Percentiles rank a stretch among this genome's conserved stretches.
These are phyloP conservation scores for Astrothelium macrocarpum DNA, from an alignment of 495 filamentous ascomycete genomes.

Conservation along the genomic window DNA sequence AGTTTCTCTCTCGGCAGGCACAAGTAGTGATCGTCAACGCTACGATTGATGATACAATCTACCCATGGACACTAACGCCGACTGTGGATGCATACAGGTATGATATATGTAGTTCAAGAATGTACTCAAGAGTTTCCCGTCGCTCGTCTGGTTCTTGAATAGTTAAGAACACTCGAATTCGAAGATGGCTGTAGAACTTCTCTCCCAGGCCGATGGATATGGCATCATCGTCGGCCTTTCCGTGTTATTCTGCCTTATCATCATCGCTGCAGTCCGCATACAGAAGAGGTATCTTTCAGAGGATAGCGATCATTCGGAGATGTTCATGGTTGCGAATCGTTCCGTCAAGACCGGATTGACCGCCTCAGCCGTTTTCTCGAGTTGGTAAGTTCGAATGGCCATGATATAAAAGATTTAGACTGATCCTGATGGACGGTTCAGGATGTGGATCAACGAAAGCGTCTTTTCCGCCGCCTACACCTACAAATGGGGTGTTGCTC, in stretches of 20 bases:
- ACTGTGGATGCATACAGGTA: not conserved
- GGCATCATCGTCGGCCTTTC: conserved; percentile 38
- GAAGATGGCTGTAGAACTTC: conserved; percentile 10
- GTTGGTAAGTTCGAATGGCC: conserved; percentile 7
- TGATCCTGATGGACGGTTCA: conserved; percentile 27
- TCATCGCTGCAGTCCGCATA: conserved; percentile 35
- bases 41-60: conserved; percentile 1
- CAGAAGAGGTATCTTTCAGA: conserved; percentile 38
- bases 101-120: conserved; percentile 3
- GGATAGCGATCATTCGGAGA: conserved; percentile 40
- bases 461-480: conserved; percentile 34
- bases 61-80: not conserved
- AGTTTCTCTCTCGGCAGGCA: not conserved
- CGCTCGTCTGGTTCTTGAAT: not conserved
- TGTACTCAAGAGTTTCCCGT: not conserved
- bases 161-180: not conserved
- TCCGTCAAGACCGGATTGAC: conserved; percentile 40
- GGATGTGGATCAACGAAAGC: conserved; percentile 44
- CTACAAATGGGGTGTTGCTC: conserved; percentile 25
- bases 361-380: conserved; percentile 39
- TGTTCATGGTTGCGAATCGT: conserved; percentile 47
- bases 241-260: conserved; percentile 36
- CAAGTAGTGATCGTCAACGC: not conserved
- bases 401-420: not conserved
- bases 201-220: conserved; percentile 36